Evolutionary conservation across 1,284 basidiomycete species (phyloP), one percentile per base, ranked within the genome.

Genomic region (Quambalaria eucalypti): DNA sequence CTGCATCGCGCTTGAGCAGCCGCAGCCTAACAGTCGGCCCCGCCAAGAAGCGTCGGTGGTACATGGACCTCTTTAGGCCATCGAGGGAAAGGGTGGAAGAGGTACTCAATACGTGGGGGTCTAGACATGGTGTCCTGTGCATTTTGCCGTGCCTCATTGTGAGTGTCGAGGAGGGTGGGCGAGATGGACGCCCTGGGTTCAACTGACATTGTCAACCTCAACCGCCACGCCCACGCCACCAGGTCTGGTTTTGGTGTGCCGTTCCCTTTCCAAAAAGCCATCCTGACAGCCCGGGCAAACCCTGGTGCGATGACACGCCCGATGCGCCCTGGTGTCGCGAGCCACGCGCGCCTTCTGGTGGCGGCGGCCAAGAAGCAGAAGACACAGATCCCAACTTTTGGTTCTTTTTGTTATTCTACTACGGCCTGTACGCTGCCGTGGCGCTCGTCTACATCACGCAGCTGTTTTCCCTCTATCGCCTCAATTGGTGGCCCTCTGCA

Each of bases 181-280:
- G n/a, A n/a, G n/a, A n/a, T n/a, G n/a, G n/a, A n/a, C n/a, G n/a
- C n/a, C n/a, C n/a, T n/a, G n/a, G n/a, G n/a, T n/a, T n/a, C n/a
- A n/a, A n/a, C n/a, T n/a, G n/a, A n/a, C n/a, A n/a, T n/a, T n/a
- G n/a, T n/a, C n/a, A n/a, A n/a, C n/a, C n/a, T n/a, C n/a, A n/a
- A n/a, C n/a, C n/a, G n/a, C n/a, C n/a, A n/a, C n/a, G n/a, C n/a
- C 29, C 23, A 12, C 55, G 30, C 30, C 28, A 44, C 19, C 44
- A 77, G 75, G 72, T 80, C 1, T 81, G 81, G 81, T 50, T 79
- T 1, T 82, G 81, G 81, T 80, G 80, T 48, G 78, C 79, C 0
- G 66, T 81, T 10, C 81, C 81, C 2, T 81, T 82, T 51, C 81
- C 81, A 0, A 78, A 80, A 6, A 76, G 75, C 3, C 79, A 80